These are phyloP conservation scores for Cytospora mali DNA, from an alignment of 2,329 filamentous ascomycete genomes.

Conservation along the genomic window DNA sequence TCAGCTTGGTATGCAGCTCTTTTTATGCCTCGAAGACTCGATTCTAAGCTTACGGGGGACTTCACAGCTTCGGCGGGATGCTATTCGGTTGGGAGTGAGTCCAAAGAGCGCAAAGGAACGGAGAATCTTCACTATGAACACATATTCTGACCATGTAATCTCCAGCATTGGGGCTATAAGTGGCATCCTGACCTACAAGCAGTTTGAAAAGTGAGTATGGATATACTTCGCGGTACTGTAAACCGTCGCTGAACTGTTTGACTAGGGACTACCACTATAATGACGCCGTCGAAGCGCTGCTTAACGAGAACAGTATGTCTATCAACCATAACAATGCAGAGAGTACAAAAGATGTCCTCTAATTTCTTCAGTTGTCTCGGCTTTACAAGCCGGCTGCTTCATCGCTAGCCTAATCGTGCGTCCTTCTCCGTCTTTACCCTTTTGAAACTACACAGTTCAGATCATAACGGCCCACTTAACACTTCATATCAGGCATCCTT, in stretches of 20 bases:
- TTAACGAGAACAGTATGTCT: constrained; percentile 52
- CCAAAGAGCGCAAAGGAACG: not conserved
- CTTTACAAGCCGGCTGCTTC: constrained; percentile 70
- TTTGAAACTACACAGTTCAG: constrained; percentile 28
- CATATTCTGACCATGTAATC: not conserved
- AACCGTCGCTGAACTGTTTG: constrained; percentile 42
- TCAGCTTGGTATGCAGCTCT: constrained; percentile 13
- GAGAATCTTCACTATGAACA: constrained; percentile 45
- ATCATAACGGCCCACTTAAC: constrained; percentile 21
- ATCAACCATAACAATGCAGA: not conserved
- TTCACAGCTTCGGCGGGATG: constrained; percentile 62
- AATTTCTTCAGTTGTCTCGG: constrained; percentile 60
- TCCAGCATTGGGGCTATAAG: constrained; percentile 66
- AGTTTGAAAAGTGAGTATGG: constrained; percentile 16
- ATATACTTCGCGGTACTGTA: not conserved
- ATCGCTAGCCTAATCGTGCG: constrained; percentile 58
- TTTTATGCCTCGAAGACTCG: too few relatives aligned
- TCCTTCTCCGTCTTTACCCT: not conserved
- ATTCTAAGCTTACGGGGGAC: not conserved
- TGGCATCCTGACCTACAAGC: constrained; percentile 53
- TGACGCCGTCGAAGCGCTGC: not conserved
- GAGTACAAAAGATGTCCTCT: not conserved
- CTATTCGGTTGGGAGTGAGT: constrained; percentile 48
- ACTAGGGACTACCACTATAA: constrained; percentile 44
- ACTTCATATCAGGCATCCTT: constrained; percentile 41